Evolutionary conservation across 257 asterid species (phyloP).

Genomic region (Salvia splendens): DNA sequence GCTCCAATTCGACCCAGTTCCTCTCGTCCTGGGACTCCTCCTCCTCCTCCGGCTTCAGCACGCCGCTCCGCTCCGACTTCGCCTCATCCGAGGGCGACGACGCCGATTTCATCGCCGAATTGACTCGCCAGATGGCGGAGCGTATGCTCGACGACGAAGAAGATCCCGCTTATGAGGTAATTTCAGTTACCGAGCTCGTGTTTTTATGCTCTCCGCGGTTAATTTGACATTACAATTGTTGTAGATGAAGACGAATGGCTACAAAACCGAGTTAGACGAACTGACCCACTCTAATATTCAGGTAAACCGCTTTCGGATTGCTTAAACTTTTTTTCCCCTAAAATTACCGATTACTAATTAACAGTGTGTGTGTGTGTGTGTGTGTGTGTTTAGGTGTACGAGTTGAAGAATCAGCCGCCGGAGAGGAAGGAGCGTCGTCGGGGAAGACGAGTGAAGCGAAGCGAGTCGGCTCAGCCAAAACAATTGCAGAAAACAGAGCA

Average conservation of each 20-base stretch:
- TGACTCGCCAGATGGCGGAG: constrained; percentile 88
- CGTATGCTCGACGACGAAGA: constrained; percentile 72
- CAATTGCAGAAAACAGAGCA: constrained; percentile 36
- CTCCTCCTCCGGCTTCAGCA: constrained; percentile 61
- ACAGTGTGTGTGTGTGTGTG: background rate
- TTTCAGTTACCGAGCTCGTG: background rate
- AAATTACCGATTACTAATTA: background rate
- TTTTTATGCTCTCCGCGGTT: background rate
- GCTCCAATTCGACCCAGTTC: constrained; percentile 38
- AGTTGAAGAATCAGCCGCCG: constrained; percentile 51
- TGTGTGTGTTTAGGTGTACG: constrained; percentile 33
- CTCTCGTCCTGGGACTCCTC: constrained; percentile 45
- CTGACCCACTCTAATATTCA: constrained; percentile 19
- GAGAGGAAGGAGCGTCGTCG: constrained; percentile 30
- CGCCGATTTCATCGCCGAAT: constrained; percentile 61
- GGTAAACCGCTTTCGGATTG: constrained; percentile 18
- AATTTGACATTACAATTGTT: background rate
- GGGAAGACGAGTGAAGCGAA: constrained; percentile 38
- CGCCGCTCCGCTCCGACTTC: constrained; percentile 67
- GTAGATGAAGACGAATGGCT: constrained; percentile 30
- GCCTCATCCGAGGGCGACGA: constrained; percentile 66
- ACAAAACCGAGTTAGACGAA: constrained; percentile 18
- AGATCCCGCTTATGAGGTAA: constrained; percentile 29
- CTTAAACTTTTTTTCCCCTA: background rate
- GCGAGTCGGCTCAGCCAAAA: constrained; percentile 45